Percentiles rank a stretch among this genome's conserved stretches.
phyloP scores from a whole-genome alignment of 306 rosid species.

The Cucurbita moschata region DNA sequence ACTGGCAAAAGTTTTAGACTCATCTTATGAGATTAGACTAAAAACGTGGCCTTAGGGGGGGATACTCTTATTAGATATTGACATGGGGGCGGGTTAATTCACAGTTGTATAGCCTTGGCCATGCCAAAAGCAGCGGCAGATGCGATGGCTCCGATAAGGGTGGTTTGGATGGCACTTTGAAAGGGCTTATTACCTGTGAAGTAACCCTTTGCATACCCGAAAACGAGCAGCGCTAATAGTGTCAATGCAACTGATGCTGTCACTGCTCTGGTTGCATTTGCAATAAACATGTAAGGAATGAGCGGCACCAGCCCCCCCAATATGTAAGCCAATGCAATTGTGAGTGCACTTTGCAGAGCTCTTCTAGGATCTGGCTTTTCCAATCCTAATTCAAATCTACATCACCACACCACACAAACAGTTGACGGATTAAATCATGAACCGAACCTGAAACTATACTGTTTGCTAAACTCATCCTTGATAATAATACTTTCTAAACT shows the following conservation, averaged over 20 bases:
- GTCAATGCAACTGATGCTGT: slow-evolving; percentile 44
- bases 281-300: slow-evolving; percentile 55
- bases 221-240: slow-evolving; percentile 47
- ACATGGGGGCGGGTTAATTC: slow-evolving; percentile 1
- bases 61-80: neutral
- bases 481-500: neutral
- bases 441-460: neutral
- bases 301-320: slow-evolving; percentile 74
- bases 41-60: neutral
- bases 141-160: slow-evolving; percentile 71
- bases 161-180: slow-evolving; percentile 62
- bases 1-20: neutral
- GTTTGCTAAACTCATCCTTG: neutral
- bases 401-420: neutral
- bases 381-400: slow-evolving; percentile 84
- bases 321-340: slow-evolving; percentile 71
- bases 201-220: slow-evolving; percentile 75
- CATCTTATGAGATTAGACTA: neutral
- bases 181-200: slow-evolving; percentile 68
- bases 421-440: neutral
- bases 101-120: slow-evolving; percentile 60
- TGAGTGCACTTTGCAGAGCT: slow-evolving; percentile 71
- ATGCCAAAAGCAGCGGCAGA: slow-evolving; percentile 72
- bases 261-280: slow-evolving; percentile 48
- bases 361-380: slow-evolving; percentile 94